Percentiles rank a stretch among this genome's conserved stretches.
These are phyloP conservation scores for Ascochyta rabiei DNA, from an alignment of 2,329 filamentous ascomycete genomes.

Conservation along the genomic window DNA sequence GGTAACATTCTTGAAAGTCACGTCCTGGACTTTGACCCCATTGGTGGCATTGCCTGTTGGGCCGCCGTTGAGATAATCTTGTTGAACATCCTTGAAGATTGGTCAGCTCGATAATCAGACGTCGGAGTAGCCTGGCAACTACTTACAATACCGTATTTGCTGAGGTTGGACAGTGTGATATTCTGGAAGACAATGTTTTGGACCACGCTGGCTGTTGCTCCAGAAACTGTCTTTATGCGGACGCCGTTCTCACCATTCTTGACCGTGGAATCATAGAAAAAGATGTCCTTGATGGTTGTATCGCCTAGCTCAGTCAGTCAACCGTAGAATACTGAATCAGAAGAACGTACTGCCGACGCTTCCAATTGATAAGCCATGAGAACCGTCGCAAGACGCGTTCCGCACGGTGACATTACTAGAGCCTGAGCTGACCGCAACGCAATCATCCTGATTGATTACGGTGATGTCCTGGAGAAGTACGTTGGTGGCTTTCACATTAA, in stretches of 20 bases:
- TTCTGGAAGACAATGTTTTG: conserved; percentile 53
- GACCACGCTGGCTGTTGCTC: conserved; percentile 57
- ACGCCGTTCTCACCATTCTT: conserved; percentile 61
- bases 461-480: conserved; percentile 58
- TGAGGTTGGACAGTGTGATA: conserved; percentile 53
- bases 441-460: conserved; percentile 66
- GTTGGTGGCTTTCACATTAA: conserved; percentile 58
- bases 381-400: conserved; percentile 56
- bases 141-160: conserved; percentile 55
- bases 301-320: background rate
- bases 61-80: conserved; percentile 58
- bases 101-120: too few species aligned
- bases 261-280: conserved; percentile 56
- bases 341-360: conserved; percentile 61
- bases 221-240: conserved; percentile 63
- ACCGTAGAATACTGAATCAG: conserved; percentile 31
- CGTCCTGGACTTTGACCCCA: conserved; percentile 54
- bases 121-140: too few species aligned
- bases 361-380: conserved; percentile 65
- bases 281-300: conserved; percentile 59
- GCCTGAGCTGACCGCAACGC: conserved; percentile 63
- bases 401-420: conserved; percentile 45
- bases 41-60: conserved; percentile 53
- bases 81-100: conserved; percentile 44
- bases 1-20: conserved; percentile 50